A percentile compares a stretch with the other conserved stretches of the same genome.
Evolutionary conservation across 805 yeast genomes (phyloP).

Genomic region (Yarrowia yakushimensis): DNA sequence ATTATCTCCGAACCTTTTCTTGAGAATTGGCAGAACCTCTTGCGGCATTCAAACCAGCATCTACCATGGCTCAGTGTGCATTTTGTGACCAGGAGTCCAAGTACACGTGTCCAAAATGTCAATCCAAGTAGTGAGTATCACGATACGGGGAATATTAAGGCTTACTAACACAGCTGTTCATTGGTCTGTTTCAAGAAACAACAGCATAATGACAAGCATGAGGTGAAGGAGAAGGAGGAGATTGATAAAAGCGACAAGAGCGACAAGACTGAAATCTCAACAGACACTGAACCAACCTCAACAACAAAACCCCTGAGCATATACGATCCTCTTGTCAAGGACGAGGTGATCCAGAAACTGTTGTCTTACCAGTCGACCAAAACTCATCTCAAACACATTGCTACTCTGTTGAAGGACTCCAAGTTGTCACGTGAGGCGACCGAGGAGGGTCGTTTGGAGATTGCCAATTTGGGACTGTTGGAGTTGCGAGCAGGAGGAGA

Average conservation of each 20-base stretch:
- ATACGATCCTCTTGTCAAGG: constrained; percentile 1
- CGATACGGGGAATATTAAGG: neutral
- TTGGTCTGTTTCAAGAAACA: constrained; percentile 12
- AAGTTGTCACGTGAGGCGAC: constrained; percentile 5
- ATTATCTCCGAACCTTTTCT: neutral
- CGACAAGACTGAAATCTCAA: neutral
- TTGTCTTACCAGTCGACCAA: neutral
- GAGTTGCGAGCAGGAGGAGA: constrained; percentile 22
- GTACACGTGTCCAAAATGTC: constrained; percentile 22
- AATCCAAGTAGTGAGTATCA: constrained; percentile 8
- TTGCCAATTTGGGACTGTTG: neutral
- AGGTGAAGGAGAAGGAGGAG: neutral
- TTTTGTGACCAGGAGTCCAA: constrained; percentile 15
- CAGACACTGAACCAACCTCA: neutral
- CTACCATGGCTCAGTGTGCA: neutral
- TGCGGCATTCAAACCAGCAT: too few species aligned
- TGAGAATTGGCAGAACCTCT: neutral
- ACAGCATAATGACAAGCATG: neutral
- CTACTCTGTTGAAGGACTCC: constrained; percentile 3
- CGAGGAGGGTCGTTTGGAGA: constrained; percentile 9
- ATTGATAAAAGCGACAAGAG: neutral
- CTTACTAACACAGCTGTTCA: constrained; percentile 17
- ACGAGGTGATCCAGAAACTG: neutral
- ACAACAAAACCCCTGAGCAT: neutral
- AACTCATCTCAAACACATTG: constrained; percentile 16